These are phyloP conservation scores for Serendipita vermifera DNA, from an alignment of 768 basidiomycete genomes.

Conservation along the genomic window DNA sequence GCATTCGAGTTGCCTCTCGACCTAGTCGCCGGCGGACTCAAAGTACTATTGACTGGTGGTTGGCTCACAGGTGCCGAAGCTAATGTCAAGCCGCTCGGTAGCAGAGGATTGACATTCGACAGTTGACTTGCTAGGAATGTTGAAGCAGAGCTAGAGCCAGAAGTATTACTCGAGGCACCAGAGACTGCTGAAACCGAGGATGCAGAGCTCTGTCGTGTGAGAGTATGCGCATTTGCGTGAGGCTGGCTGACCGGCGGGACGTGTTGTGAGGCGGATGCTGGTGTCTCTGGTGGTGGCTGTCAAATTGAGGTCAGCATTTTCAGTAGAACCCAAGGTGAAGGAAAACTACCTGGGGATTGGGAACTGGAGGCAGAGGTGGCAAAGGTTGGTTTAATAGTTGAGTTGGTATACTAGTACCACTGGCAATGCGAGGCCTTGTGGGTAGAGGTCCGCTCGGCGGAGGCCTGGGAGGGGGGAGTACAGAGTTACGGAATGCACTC, in stretches of 20 bases:
- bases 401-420: neutral
- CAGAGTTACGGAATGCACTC: constrained; percentile 15
- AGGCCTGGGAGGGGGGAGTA: constrained; percentile 18
- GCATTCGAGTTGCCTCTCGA: constrained; percentile 38
- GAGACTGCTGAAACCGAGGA: neutral
- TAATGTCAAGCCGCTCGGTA: neutral
- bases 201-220: constrained; percentile 6
- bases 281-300: too few species aligned
- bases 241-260: neutral
- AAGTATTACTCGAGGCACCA: constrained; percentile 2
- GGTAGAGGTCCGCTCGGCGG: constrained; percentile 16
- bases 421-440: constrained; percentile 9
- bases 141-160: neutral
- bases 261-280: neutral
- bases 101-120: neutral
- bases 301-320: too few species aligned
- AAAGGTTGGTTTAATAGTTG: constrained; percentile 10
- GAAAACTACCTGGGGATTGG: constrained; percentile 40
- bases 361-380: constrained; percentile 17
- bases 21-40: constrained; percentile 19
- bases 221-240: neutral
- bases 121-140: neutral
- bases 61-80: neutral
- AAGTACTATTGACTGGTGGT: neutral
- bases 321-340: constrained; percentile 47